phyloP scores from a whole-genome alignment of 495 filamentous ascomycete species.

The Podospora conica region DNA sequence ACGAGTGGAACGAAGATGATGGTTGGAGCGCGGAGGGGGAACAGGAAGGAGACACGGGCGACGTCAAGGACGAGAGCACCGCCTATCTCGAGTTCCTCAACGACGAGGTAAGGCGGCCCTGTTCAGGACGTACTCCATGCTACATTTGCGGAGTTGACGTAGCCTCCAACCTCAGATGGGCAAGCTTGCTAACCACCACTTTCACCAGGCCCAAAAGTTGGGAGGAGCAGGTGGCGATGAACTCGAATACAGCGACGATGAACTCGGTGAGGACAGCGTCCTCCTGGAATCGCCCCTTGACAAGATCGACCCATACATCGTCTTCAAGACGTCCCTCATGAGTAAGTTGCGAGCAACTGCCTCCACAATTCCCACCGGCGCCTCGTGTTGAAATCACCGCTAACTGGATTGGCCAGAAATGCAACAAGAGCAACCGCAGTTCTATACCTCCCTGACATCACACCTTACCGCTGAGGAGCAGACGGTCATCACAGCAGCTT shows the following conservation, averaged over 20 bases:
- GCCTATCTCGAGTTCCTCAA: constrained; percentile 95
- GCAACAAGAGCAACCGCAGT: constrained; percentile 82
- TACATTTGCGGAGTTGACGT: constrained; percentile 14
- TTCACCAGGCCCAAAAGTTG: constrained; percentile 70
- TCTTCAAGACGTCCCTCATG: constrained; percentile 74
- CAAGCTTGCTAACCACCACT: constrained; percentile 29
- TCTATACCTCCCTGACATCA: constrained; percentile 74
- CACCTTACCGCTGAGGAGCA: constrained; percentile 78
- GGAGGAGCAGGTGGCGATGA: constrained; percentile 49
- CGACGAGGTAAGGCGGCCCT: constrained; percentile 57
- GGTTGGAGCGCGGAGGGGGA: constrained; percentile 58
- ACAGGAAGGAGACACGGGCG: constrained; percentile 49
- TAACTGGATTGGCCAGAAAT: constrained; percentile 53
- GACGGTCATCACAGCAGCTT: constrained; percentile 67
- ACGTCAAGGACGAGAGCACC: constrained; percentile 80
- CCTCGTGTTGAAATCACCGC: background rate
- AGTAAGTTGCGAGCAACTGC: constrained; percentile 51
- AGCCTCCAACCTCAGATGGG: constrained; percentile 7
- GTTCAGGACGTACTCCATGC: background rate
- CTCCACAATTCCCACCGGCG: background rate
- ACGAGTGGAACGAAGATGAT: constrained; percentile 75
- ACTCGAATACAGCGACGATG: constrained; percentile 64
- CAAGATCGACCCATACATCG: constrained; percentile 84
- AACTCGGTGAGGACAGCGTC: constrained; percentile 85
- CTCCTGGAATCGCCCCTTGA: constrained; percentile 91